Evolutionary conservation across 2,329 filamentous ascomycete species (phyloP), one percentile per base, ranked within the genome.

Genomic region (Epichloe coenophiala): DNA sequence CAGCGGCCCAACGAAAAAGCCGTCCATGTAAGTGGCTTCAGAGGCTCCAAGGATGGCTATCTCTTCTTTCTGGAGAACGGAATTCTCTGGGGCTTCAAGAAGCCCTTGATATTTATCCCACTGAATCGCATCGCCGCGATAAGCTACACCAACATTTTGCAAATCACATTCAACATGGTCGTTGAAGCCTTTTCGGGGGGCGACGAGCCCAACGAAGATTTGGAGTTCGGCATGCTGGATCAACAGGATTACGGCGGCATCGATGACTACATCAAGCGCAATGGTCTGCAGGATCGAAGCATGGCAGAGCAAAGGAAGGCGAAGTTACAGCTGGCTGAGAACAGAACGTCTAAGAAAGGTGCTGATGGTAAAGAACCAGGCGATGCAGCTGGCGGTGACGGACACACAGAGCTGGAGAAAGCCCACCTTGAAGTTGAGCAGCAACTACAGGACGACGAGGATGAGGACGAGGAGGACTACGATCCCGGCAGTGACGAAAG

Each of bases 81-180:
- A 13, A 84, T 86, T 49, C 62, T 86, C 7, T 86, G 81, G 80
- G 81, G 73, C 0, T 86, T 82, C 69, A 84, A 84, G 65, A 86
- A 85, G 63, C 82, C 82, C 0, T 62, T 85, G 2, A 65, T 83
- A 21, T 84, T 84, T 57, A 69, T 85, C 5, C 78, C 80, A 4
- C 71, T 83, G 17, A 73, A 77, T 48, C 71, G 75, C 12, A 79
- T 85, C 47, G 70, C 71, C 0, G 78, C 80, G 2, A 70, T 84
- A n/a, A 83, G 78, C 58, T 85, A 83, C 61, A 83, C 80, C 5
- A 83, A 70, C 52, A 79, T 86, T 27, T 67, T 85, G 44, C 81
- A 84, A 59, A 73, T 81, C 21, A 86, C 82, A 0, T 85, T 86
- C 58, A 85, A 84, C 58, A 73, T 86, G 43, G 77, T 76, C 1